Evolutionary conservation across 2,329 filamentous ascomycete species (phyloP).

Genomic region (Trichoderma aggressivum): DNA sequence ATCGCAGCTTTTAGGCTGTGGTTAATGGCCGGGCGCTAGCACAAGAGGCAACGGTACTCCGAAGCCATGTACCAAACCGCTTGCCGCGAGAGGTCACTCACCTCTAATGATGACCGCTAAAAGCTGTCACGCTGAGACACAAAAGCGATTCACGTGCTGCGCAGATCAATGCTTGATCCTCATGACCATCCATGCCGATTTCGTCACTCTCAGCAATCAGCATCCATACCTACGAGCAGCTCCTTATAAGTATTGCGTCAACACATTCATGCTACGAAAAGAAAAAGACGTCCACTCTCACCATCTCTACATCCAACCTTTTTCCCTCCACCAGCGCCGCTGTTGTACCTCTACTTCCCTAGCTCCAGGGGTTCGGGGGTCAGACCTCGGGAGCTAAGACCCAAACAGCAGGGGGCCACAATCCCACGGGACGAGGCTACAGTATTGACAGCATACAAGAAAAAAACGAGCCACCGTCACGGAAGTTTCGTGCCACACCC

Average conservation of each 20-base stretch:
- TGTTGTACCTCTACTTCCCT: background rate
- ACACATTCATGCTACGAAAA: background rate
- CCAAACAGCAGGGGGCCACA: background rate
- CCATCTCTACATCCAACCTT: background rate
- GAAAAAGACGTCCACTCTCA: background rate
- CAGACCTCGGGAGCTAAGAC: conserved; percentile 15
- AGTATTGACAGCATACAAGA: too few species aligned
- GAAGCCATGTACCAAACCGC: background rate
- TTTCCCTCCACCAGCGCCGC: background rate
- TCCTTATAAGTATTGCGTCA: background rate
- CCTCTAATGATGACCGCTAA: background rate
- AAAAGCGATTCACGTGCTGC: conserved; percentile 4
- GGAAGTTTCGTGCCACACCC: conserved; percentile 4
- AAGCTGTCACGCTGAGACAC: conserved; percentile 1
- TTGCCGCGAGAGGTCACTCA: background rate
- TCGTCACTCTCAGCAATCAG: background rate
- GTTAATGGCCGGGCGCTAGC: background rate
- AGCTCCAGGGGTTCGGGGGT: conserved; percentile 16
- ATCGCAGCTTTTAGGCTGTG: background rate
- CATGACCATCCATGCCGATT: conserved; percentile 1
- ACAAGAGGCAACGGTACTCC: conserved; percentile 4
- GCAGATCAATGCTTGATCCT: conserved; percentile 9
- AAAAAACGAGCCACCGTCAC: background rate
- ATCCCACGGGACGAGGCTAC: background rate
- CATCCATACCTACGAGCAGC: background rate